Conservation (phyloP, 73 alveolate genomes). For the Stentor coeruleus region DNA sequence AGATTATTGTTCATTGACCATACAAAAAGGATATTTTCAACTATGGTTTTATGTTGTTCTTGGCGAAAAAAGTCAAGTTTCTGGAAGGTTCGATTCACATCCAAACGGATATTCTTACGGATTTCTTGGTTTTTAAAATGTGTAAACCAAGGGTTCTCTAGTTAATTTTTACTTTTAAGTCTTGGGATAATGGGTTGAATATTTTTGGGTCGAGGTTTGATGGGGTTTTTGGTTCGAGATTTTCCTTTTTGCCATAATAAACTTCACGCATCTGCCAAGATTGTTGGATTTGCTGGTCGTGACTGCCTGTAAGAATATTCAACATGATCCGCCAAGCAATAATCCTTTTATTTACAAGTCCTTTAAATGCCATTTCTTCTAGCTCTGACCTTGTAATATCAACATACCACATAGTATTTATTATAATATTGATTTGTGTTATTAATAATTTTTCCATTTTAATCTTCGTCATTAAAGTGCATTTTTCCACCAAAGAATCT, state of each 20-base stretch:
- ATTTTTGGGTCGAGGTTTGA: conserved; percentile 46
- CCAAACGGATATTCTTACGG: conserved; percentile 65
- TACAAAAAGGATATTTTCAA: conserved; percentile 57
- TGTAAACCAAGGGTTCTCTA: conserved; percentile 62
- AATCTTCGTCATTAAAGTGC: too few species aligned
- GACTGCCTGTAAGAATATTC: too few species aligned
- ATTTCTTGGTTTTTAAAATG: conserved; percentile 71
- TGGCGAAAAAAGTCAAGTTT: conserved; percentile 60
- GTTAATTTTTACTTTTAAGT: not conserved
- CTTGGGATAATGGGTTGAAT: conserved; percentile 57
- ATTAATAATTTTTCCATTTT: too few species aligned
- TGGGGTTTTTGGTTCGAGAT: not conserved
- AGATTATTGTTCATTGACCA: conserved; percentile 74
- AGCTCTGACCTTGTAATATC: too few species aligned
- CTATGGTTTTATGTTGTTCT: conserved; percentile 49
- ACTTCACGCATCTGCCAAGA: too few species aligned
- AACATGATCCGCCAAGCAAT: too few species aligned
- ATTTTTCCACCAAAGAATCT: conserved; percentile 17
- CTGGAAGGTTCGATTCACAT: conserved; percentile 81
- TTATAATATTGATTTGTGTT: too few species aligned
- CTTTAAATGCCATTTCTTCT: too few species aligned
- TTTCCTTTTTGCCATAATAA: too few species aligned
- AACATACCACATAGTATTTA: too few species aligned
- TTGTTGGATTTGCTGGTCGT: too few species aligned
- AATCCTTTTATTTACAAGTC: too few species aligned